Evolutionary conservation across 2,329 filamentous ascomycete genomes (phyloP).

Genomic region (Fusarium compactum): DNA sequence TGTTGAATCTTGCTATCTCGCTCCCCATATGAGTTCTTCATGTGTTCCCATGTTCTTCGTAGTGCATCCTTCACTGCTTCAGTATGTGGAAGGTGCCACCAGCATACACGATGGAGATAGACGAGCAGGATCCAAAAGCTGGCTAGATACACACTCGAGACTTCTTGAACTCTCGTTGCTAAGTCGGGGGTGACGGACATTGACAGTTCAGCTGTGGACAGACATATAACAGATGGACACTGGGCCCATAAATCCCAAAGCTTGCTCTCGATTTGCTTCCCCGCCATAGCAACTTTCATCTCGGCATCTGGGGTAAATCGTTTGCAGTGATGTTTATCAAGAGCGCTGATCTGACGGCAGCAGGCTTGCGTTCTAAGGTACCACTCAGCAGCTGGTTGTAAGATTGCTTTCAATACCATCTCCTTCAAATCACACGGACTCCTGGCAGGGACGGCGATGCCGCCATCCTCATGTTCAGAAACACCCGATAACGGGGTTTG

Average conservation of each 20-base stretch:
- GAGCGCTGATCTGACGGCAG: constrained; percentile 5
- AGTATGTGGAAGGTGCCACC: constrained; percentile 14
- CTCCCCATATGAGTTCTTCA: constrained; percentile 12
- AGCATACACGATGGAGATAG: constrained; percentile 7
- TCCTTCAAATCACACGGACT: constrained; percentile 7
- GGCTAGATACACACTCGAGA: background rate
- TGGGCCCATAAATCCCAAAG: constrained; percentile 12
- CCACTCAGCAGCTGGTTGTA: constrained; percentile 4
- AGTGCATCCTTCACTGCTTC: background rate
- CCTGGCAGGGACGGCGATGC: background rate
- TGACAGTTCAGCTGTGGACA: background rate
- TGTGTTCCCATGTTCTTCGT: background rate
- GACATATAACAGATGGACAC: background rate
- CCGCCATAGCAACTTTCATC: background rate
- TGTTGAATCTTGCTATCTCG: background rate
- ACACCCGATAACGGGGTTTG: background rate
- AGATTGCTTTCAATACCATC: background rate
- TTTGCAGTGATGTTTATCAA: constrained; percentile 2
- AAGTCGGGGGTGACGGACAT: background rate
- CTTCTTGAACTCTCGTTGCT: background rate
- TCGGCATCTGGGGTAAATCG: constrained; percentile 7
- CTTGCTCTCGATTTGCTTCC: background rate
- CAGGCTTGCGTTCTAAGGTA: constrained; percentile 3
- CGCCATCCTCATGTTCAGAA: background rate
- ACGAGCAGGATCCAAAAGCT: constrained; percentile 13